phyloP scores from a whole-genome alignment of 2,329 filamentous ascomycete genomes.

The Botrytis cinerea region DNA sequence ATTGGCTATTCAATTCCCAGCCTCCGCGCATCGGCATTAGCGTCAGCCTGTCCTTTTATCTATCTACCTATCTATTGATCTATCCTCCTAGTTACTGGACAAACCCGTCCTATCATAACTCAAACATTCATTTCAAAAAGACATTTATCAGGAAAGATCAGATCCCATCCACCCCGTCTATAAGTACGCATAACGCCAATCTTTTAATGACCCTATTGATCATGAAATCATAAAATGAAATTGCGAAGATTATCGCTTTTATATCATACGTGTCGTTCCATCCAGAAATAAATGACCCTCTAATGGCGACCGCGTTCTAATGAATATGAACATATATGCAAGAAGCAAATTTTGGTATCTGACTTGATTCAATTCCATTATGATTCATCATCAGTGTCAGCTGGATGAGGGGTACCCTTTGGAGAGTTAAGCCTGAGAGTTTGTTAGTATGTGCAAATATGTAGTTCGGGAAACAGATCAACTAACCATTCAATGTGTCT shows the following conservation, averaged over 20 bases:
- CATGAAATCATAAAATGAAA: slow-evolving; percentile 10
- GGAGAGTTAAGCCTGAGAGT: slow-evolving; percentile 40
- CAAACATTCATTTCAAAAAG: slow-evolving; percentile 12
- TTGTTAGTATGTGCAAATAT: slow-evolving; percentile 36
- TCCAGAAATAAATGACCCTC: slow-evolving; percentile 6
- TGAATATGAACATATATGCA: slow-evolving; percentile 23
- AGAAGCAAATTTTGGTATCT: slow-evolving; percentile 11
- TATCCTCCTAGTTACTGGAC: slow-evolving; percentile 14
- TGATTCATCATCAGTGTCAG: slow-evolving; percentile 41
- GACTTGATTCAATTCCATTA: slow-evolving; percentile 25
- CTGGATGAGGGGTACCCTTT: slow-evolving; percentile 41
- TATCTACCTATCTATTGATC: slow-evolving; percentile 15
- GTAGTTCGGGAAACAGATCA: slow-evolving; percentile 57
- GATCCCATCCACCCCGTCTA: slow-evolving; percentile 17
- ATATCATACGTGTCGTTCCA: slow-evolving; percentile 11
- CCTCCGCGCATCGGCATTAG: not conserved
- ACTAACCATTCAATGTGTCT: slow-evolving; percentile 74
- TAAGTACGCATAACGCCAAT: slow-evolving; percentile 17
- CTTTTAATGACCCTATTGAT: slow-evolving; percentile 16
- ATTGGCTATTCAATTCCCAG: not conserved
- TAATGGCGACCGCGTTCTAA: slow-evolving; percentile 3
- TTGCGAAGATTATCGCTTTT: not conserved
- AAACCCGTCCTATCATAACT: slow-evolving; percentile 3
- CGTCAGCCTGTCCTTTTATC: not conserved
- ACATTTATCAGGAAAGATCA: slow-evolving; percentile 2